phyloP scores from a whole-genome alignment of 768 basidiomycete genomes.

The Pluteus cervinus region DNA sequence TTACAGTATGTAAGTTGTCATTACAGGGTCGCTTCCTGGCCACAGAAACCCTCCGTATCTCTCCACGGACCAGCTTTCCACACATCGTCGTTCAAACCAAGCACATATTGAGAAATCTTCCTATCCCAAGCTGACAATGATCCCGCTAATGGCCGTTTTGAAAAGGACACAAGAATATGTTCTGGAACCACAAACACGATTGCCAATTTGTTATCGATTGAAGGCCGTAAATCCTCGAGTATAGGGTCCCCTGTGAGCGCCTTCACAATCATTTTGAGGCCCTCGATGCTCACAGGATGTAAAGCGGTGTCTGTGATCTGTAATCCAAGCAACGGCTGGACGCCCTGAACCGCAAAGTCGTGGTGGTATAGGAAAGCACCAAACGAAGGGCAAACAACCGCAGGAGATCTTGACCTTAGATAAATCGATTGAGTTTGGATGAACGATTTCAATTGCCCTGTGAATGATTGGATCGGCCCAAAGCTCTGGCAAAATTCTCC shows the following conservation, averaged over 20 bases:
- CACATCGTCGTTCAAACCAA: too few species aligned
- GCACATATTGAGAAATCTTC: constrained; percentile 2
- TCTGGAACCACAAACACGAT: constrained; percentile 4
- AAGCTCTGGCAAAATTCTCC: not conserved
- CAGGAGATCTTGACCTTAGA: not conserved
- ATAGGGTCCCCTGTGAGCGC: not conserved
- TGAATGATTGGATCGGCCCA: not conserved
- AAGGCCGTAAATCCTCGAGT: not conserved
- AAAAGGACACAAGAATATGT: constrained; percentile 1
- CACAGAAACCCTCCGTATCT: too few species aligned
- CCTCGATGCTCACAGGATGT: constrained; percentile 2
- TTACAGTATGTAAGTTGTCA: too few species aligned
- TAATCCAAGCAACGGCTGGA: not conserved
- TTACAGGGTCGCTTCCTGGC: too few species aligned
- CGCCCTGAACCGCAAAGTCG: too few species aligned
- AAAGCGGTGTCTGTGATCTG: not conserved
- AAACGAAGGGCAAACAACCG: not conserved
- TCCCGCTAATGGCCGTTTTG: too few species aligned
- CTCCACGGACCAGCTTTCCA: too few species aligned
- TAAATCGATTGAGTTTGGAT: too few species aligned
- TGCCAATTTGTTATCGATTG: not conserved
- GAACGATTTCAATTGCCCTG: not conserved
- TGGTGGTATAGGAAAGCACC: constrained; percentile 1
- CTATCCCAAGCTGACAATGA: not conserved
- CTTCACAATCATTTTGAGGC: not conserved